phyloP scores from a whole-genome alignment of 805 yeast species.

The Torulaspora franciscae region DNA sequence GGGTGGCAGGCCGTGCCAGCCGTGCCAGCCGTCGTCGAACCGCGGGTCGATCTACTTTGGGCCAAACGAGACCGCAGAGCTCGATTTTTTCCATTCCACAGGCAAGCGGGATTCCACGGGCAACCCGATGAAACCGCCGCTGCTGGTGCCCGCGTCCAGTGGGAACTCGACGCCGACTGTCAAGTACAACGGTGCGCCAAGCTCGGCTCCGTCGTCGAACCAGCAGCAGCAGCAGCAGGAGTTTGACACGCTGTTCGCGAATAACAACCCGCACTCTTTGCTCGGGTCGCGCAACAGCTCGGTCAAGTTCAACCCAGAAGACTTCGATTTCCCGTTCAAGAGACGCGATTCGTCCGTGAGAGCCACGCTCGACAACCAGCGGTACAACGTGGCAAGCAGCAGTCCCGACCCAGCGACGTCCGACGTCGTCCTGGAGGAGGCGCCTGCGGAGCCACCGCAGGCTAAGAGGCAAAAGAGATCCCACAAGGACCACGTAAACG shows the following conservation, averaged over 20 bases:
- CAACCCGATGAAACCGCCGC: constrained; percentile 26
- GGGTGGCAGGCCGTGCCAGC: constrained; percentile 14
- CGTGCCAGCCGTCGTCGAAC: constrained; percentile 24
- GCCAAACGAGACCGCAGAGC: constrained; percentile 23
- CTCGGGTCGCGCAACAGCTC: constrained; percentile 31
- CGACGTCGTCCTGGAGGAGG: constrained; percentile 10
- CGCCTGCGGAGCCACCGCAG: constrained; percentile 7
- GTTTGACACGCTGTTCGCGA: constrained; percentile 16
- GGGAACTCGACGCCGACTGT: constrained; percentile 7
- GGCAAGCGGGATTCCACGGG: constrained; percentile 12
- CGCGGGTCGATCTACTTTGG: constrained; percentile 27
- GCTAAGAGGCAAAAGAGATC: constrained; percentile 9
- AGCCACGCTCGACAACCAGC: constrained; percentile 20
- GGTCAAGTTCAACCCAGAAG: constrained; percentile 30
- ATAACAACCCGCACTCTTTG: constrained; percentile 9
- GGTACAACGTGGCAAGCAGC: constrained; percentile 8
- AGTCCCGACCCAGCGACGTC: constrained; percentile 6
- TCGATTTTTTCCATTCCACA: constrained; percentile 20
- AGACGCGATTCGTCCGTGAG: constrained; percentile 33
- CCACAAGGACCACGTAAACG: constrained; percentile 9
- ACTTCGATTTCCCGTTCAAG: constrained; percentile 32
- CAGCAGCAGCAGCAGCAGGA: constrained; percentile 13
- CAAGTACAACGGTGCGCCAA: constrained; percentile 1
- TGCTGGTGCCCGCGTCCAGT: constrained; percentile 16
- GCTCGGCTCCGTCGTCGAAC: neutral